Evolutionary conservation across 257 asterid species (phyloP).

Genomic region (Solanum tacnaense): DNA sequence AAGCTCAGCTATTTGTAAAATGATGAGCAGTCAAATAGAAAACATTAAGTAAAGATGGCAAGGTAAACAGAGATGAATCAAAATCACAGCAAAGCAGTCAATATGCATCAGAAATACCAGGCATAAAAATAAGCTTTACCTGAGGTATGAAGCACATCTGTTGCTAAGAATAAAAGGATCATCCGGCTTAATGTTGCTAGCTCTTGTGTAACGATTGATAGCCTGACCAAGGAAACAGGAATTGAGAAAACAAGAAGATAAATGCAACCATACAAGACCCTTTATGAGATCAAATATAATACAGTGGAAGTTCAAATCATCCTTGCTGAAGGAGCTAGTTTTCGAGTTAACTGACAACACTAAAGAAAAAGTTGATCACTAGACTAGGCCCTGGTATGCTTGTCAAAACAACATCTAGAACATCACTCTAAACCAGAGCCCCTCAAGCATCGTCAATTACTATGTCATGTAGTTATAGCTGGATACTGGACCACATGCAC

Average conservation of each 20-base stretch:
- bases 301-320: neutral
- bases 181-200: slow-evolving; percentile 62
- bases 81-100: neutral
- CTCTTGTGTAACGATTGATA: slow-evolving; percentile 62
- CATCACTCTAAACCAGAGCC: neutral
- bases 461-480: neutral
- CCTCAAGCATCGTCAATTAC: neutral
- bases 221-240: slow-evolving; percentile 38
- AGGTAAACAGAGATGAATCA: neutral
- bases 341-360: neutral
- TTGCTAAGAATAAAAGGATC: slow-evolving; percentile 67
- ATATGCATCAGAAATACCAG: neutral
- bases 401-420: neutral
- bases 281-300: neutral
- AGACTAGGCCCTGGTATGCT: neutral
- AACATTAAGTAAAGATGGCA: neutral
- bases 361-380: neutral
- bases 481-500: neutral
- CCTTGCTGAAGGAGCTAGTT: neutral
- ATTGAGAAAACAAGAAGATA: neutral
- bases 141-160: slow-evolving; percentile 81
- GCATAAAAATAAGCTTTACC: slow-evolving; percentile 22
- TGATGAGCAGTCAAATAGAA: neutral
- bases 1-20: neutral
- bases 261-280: neutral